Evolutionary conservation across 768 basidiomycete species (phyloP).

Genomic region (Auriscalpium vulgare): DNA sequence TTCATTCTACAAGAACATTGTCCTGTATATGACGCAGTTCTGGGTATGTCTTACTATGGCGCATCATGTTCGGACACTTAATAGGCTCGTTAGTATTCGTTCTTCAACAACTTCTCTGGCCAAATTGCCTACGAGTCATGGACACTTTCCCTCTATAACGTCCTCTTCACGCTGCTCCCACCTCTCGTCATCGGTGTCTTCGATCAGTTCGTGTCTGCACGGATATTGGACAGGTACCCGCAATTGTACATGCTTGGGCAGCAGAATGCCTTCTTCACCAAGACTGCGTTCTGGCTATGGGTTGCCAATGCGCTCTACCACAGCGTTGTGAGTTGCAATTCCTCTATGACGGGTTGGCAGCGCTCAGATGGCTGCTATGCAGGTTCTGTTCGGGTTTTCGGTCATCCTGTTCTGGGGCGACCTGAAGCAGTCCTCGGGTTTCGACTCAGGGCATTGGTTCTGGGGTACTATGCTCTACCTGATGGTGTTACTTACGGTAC

Average conservation of each 20-base stretch:
- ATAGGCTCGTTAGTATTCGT: constrained; percentile 68
- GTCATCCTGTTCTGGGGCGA: constrained; percentile 91
- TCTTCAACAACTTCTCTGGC: constrained; percentile 99
- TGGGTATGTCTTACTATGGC: constrained; percentile 54
- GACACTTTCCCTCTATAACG: constrained; percentile 96
- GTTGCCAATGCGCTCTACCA: constrained; percentile 84
- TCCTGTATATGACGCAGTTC: constrained; percentile 96
- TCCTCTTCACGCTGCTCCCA: constrained; percentile 91
- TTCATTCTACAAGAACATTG: constrained; percentile 99
- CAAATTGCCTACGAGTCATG: constrained; percentile 98
- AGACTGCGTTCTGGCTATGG: constrained; percentile 90
- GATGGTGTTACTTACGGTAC: constrained; percentile 85
- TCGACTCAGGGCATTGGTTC: constrained; percentile 93
- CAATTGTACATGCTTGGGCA: constrained; percentile 94
- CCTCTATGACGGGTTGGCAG: not conserved
- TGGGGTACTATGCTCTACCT: constrained; percentile 98
- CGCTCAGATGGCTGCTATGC: not conserved
- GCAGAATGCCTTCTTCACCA: constrained; percentile 88
- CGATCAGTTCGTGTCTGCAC: constrained; percentile 96
- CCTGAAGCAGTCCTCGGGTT: constrained; percentile 69
- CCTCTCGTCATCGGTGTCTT: constrained; percentile 97
- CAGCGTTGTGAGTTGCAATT: constrained; percentile 52
- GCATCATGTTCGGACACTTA: constrained; percentile 9
- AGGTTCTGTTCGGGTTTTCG: constrained; percentile 87
- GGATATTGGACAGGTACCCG: constrained; percentile 94